Base-by-base conservation (phyloP, 768 basidiomycete genomes). In the Lanmaoa pseudosensibilis region DNA sequence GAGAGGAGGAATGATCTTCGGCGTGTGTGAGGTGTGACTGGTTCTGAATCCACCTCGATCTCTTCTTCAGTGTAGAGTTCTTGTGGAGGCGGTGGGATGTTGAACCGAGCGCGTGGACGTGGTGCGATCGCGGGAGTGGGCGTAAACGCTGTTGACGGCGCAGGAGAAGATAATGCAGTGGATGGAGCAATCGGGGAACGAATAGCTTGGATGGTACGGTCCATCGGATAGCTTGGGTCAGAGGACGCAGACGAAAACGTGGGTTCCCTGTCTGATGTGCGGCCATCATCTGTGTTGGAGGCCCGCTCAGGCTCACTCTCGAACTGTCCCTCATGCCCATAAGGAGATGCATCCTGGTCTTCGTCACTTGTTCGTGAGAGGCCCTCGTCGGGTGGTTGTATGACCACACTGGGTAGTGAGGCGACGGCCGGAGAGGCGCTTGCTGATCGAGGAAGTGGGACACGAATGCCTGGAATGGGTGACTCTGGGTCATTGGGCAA, bases 1-100 rank as follows among this genome's bases (percentile, higher is more conserved):
- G 85, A 85, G 38, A 94, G 80, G 13, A 94, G 80, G 75, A 94
- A 93, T 1, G 89, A 92, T 16, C 85, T 83, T 39, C 89, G 84
- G 57, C 88, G 85, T 13, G 85, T 82, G 59, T 81, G 78, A 3
- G 90, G 91, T 2, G 90, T 93, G 41, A 85, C 69, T 4, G 80
- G 80, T 39, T 83, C 79, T 5, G 78, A 73, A 38, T 76, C 72
- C 13, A 58, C 51, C 19, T 66, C 65, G 18, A 61, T 68, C 16
- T 74, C 76, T 3, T 68, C 72, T 40, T 71, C 64, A 11, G 66
- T 62, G 13, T 77, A 68, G 25, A 76, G 62, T 37, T 80, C 77
- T n/a, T 72, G 65, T 10, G 79, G 74, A 27, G 76, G 75, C 2
- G 77, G 65, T 5, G 83, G 78, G 27, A 80, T 65, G 51, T 80